phyloP scores from a whole-genome alignment of 495 filamentous ascomycete genomes.

The Articulospora tetracladia region DNA sequence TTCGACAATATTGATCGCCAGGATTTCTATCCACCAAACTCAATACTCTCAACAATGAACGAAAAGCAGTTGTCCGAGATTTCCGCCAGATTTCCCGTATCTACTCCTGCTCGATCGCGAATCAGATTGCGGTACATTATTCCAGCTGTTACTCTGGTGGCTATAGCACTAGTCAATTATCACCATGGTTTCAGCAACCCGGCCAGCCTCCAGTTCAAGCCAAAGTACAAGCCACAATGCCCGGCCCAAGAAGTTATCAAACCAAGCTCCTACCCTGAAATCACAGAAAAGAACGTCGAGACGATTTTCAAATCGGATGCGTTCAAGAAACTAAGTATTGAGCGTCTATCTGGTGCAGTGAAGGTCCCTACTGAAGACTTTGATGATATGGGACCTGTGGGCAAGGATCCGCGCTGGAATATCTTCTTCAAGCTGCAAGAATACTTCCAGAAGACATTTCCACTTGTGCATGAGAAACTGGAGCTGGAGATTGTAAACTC shows the following conservation, averaged over 20 bases:
- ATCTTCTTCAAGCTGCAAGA: slow-evolving; percentile 32
- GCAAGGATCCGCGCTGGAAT: slow-evolving; percentile 32
- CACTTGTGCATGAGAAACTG: slow-evolving; percentile 28
- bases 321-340: background rate
- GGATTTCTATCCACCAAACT: too few species aligned
- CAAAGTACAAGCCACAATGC: background rate
- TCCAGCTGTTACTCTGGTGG: background rate
- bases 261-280: background rate
- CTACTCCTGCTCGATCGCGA: background rate
- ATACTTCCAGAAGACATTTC: slow-evolving; percentile 29
- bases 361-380: slow-evolving; percentile 33
- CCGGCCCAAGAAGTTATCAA: background rate
- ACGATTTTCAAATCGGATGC: background rate
- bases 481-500: slow-evolving; percentile 53
- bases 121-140: background rate
- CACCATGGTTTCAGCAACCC: background rate
- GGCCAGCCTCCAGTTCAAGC: background rate
- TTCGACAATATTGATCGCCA: too few species aligned
- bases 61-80: background rate
- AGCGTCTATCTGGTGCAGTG: slow-evolving; percentile 7
- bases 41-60: background rate
- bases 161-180: background rate
- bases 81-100: background rate
- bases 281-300: slow-evolving; percentile 6
- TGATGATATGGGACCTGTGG: slow-evolving; percentile 33